Percentiles rank a stretch among this genome's conserved stretches.
Conservation (phyloP, 2,329 filamentous ascomycete species). For the Cryphonectria parasitica region DNA sequence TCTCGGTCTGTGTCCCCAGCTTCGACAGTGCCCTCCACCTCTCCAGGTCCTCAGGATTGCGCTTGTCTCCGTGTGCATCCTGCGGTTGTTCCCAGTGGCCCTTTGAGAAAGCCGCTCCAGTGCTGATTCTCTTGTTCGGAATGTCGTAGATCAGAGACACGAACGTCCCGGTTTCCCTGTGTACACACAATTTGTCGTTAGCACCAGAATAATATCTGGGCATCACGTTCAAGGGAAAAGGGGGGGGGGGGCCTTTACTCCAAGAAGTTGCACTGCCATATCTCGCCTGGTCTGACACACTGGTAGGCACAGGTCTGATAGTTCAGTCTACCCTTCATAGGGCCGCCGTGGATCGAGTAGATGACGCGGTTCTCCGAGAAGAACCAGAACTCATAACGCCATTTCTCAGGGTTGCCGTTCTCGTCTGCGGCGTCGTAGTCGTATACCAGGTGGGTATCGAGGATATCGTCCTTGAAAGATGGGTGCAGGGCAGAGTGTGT, state of each 20-base stretch:
- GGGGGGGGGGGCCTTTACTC: slow-evolving; percentile 25
- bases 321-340: slow-evolving; percentile 59
- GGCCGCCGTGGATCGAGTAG: slow-evolving; percentile 63
- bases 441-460: slow-evolving; percentile 59
- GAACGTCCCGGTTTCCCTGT: slow-evolving; percentile 58
- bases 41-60: slow-evolving; percentile 53
- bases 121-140: slow-evolving; percentile 50
- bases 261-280: slow-evolving; percentile 65
- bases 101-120: slow-evolving; percentile 57
- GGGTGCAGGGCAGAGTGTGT: slow-evolving; percentile 29
- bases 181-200: neutral
- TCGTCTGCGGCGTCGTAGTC: slow-evolving; percentile 56
- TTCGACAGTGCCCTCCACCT: slow-evolving; percentile 55
- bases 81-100: slow-evolving; percentile 58
- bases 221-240: too few relatives aligned
- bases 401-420: slow-evolving; percentile 57
- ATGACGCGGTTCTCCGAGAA: slow-evolving; percentile 57
- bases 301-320: slow-evolving; percentile 60
- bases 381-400: slow-evolving; percentile 67
- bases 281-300: slow-evolving; percentile 59
- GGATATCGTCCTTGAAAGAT: slow-evolving; percentile 54
- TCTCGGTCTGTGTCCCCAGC: slow-evolving; percentile 53
- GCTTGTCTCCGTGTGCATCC: slow-evolving; percentile 60
- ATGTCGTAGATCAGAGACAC: slow-evolving; percentile 62
- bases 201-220: too few relatives aligned